Conservation (phyloP, 1,139 yeast species). For the Candida smagusa region DNA sequence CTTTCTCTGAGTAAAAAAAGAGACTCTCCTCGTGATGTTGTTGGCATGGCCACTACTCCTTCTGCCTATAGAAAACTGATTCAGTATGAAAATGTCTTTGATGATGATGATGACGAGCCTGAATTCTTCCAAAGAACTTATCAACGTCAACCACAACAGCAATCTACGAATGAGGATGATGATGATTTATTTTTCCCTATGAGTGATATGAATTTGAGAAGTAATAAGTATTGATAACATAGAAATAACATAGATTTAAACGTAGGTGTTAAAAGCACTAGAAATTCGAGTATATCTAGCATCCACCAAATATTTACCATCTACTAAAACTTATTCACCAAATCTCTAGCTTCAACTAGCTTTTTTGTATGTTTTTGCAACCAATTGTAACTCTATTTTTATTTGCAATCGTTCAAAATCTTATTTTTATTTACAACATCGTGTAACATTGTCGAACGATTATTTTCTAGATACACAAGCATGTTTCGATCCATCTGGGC, state of each 20-base stretch:
- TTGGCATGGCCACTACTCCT: slow-evolving; percentile 39
- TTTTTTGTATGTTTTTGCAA: too few relatives aligned
- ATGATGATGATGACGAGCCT: slow-evolving; percentile 50
- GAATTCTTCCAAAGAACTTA: slow-evolving; percentile 10
- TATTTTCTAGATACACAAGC: too few relatives aligned
- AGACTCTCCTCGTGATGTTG: slow-evolving; percentile 12
- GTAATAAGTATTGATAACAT: slow-evolving; percentile 10
- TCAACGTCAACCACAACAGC: slow-evolving; percentile 1
- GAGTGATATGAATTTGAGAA: slow-evolving; percentile 76
- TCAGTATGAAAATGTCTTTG: slow-evolving; percentile 49
- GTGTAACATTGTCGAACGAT: too few relatives aligned
- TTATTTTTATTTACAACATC: too few relatives aligned
- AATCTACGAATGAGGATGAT: slow-evolving; percentile 52
- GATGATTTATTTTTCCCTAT: slow-evolving; percentile 82
- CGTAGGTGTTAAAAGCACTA: background rate
- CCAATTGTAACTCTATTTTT: too few relatives aligned
- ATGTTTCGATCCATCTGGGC: too few relatives aligned
- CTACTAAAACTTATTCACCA: too few relatives aligned
- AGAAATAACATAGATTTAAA: too few relatives aligned
- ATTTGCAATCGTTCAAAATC: too few relatives aligned
- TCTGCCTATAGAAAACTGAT: slow-evolving; percentile 30
- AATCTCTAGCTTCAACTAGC: too few relatives aligned
- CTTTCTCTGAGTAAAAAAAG: slow-evolving; percentile 4
- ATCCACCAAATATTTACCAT: too few relatives aligned
- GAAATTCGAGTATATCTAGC: background rate